These are phyloP conservation scores for Pichia kudriavzevii DNA, from an alignment of 1,139 yeast species.

Conservation along the genomic window DNA sequence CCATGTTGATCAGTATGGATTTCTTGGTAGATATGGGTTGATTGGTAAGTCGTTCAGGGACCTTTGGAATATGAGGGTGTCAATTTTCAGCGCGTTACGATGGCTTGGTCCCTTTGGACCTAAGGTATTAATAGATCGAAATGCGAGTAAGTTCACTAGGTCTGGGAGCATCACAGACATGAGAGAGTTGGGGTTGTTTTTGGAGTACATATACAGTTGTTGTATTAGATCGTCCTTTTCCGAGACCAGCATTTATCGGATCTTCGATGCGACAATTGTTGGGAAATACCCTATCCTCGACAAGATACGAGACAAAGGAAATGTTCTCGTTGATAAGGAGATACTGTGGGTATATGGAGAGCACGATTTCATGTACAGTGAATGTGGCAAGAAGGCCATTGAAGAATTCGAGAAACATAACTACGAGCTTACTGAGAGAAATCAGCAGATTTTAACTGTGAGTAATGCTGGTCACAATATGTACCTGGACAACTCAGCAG, in stretches of 20 bases:
- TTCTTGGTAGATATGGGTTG: constrained; percentile 42
- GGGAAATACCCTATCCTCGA: constrained; percentile 72
- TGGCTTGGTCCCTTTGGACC: constrained; percentile 48
- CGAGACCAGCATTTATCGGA: constrained; percentile 43
- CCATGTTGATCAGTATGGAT: constrained; percentile 25
- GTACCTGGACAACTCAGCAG: constrained; percentile 64
- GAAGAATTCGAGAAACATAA: constrained; percentile 28
- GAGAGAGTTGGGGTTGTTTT: constrained; percentile 38
- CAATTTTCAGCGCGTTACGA: constrained; percentile 38
- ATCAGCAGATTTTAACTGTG: constrained; percentile 28
- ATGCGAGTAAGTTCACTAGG: constrained; percentile 37
- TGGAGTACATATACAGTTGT: constrained; percentile 34
- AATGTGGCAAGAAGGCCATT: constrained; percentile 56
- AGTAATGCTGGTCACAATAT: constrained; percentile 69
- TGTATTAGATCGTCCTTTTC: constrained; percentile 42
- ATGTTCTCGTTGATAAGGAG: constrained; percentile 32
- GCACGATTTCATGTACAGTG: constrained; percentile 78
- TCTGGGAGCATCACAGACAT: constrained; percentile 34
- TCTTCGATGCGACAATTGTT: constrained; percentile 50
- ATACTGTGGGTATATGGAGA: constrained; percentile 68
- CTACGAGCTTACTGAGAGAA: neutral
- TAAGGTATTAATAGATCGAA: constrained; percentile 35
- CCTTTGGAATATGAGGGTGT: constrained; percentile 39
- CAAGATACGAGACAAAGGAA: constrained; percentile 33
- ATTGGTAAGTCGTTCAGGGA: constrained; percentile 29